Evolutionary conservation across 768 basidiomycete species (phyloP).

Genomic region (Lentinula raphanica): DNA sequence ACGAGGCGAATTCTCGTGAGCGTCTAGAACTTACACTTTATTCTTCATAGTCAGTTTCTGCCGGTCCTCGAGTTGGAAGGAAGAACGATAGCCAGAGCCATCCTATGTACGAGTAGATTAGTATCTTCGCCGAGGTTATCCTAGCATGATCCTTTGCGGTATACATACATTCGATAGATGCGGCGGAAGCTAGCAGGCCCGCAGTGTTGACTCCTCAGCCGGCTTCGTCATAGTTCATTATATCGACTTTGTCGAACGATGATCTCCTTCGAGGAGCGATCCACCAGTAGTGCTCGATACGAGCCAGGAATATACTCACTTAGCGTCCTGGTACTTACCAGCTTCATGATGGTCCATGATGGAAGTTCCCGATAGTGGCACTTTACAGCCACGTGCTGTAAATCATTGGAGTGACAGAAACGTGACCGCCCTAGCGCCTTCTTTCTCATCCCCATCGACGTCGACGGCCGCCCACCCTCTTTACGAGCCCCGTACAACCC

Average conservation of each 20-base stretch:
- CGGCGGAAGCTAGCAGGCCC: background rate
- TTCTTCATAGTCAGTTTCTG: no score
- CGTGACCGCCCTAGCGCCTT: background rate
- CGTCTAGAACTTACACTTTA: background rate
- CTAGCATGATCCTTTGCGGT: background rate
- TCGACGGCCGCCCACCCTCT: slow-evolving; percentile 3
- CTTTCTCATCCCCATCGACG: slow-evolving; percentile 6
- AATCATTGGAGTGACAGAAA: background rate
- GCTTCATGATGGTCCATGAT: no score
- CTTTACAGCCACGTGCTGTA: background rate
- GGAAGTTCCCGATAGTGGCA: no score
- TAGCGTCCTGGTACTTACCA: no score
- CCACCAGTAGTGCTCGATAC: background rate
- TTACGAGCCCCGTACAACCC: background rate
- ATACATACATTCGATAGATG: background rate
- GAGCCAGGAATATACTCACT: background rate
- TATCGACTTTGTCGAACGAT: background rate
- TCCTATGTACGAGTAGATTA: background rate
- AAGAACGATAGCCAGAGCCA: background rate
- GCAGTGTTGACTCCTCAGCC: no score
- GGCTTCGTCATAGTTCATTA: no score
- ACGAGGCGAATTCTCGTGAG: background rate
- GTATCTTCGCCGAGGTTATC: background rate
- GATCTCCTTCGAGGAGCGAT: background rate
- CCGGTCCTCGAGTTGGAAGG: background rate